Evolutionary conservation across 2,329 filamentous ascomycete species (phyloP), one percentile per base, ranked within the genome.

Genomic region (Scedosporium minutisporum): DNA sequence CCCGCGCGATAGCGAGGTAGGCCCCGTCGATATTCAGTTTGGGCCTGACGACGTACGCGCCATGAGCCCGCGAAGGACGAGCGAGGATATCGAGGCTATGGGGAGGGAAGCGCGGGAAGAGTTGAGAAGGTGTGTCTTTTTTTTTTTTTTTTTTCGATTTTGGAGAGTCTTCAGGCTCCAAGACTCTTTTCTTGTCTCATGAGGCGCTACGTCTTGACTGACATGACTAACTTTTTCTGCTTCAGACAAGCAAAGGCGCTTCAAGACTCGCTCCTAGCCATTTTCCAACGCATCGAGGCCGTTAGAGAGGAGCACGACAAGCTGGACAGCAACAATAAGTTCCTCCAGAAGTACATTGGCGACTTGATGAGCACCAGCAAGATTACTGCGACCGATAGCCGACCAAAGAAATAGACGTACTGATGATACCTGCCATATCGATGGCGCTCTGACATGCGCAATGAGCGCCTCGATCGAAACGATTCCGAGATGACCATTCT

Each of bases 291-390:
- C 60, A 96, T 97, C 73, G 95, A 99, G 72, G 90, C 91, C 33
- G 93, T 97, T 66, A 91, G 92, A 74, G 88, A 90, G 68, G 93
- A 97, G 72, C 93, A 99, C 72, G 91, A 97, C 77, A 97, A 96
- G 76, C 86, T 99, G 62, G 93, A 97, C 75, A 95, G 84, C 74
- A 93, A 97, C 74, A 99, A 99, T 81, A 93, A 92, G 71, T 97
- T 97, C 71, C 78, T 99, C 58, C 93, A 97, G 75, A 96, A 96
- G 74, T 97, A 97, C 73, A 97, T 97, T 70, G 93, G 93, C 67
- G 93, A 96, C 71, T 82, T 97, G 62, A 97, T 96, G 85, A 90
- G 91, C 68, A 89, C 87, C n/a, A 87, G 84, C 72, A 89, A 89
- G 71, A 88, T 89, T 68, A 89, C 86, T 1, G 81, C 86, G 1